Percentiles rank a stretch among this genome's conserved stretches.
Evolutionary conservation across 2,329 filamentous ascomycete species (phyloP).

Genomic region (Emergomyces orientalis): DNA sequence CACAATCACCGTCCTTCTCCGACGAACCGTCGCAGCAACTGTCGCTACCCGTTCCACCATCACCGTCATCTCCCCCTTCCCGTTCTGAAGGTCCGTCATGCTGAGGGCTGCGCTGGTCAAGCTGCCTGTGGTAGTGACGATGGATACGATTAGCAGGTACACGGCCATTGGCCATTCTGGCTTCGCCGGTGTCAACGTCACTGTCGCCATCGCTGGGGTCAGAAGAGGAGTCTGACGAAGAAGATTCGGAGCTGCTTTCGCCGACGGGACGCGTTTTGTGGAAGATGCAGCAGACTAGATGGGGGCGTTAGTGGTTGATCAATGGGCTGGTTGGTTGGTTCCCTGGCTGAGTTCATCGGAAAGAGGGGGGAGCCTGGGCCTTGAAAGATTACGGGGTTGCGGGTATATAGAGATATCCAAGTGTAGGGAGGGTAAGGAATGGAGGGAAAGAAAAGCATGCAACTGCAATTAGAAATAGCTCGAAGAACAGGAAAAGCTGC

Average conservation of each 20-base stretch:
- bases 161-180: slow-evolving; percentile 16
- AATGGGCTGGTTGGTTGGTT: background rate
- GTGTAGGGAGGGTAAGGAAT: background rate
- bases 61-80: background rate
- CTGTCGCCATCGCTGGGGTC: slow-evolving; percentile 37
- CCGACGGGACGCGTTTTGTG: slow-evolving; percentile 72
- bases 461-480: background rate
- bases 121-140: slow-evolving; percentile 10
- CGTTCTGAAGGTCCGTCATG: slow-evolving; percentile 17
- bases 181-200: slow-evolving; percentile 23
- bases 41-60: background rate
- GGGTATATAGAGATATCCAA: background rate
- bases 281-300: slow-evolving; percentile 94
- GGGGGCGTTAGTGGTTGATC: background rate
- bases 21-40: background rate
- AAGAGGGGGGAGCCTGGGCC: background rate
- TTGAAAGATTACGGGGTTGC: background rate
- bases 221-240: slow-evolving; percentile 44
- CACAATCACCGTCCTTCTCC: slow-evolving; percentile 13
- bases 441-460: background rate
- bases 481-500: background rate
- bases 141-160: slow-evolving; percentile 9
- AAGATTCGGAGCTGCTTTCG: slow-evolving; percentile 60
- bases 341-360: background rate
- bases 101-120: slow-evolving; percentile 16